Percentiles rank a stretch among this genome's conserved stretches.
Conservation (phyloP, 2,329 filamentous ascomycete species). For the Aspergillus amoenus region DNA sequence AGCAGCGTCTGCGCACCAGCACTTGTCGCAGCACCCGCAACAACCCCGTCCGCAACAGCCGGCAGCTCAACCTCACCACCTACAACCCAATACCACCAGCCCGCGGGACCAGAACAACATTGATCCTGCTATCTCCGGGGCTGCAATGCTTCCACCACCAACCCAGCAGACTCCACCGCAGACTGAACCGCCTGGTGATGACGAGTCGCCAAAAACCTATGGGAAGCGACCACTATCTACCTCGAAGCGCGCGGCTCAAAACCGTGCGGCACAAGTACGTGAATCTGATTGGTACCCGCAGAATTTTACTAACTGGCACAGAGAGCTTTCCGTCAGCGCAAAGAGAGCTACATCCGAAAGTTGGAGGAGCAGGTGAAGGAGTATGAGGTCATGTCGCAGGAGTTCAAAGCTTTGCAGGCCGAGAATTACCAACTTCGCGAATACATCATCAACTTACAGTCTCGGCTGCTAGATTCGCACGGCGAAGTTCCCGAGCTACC, state of each 20-base stretch:
- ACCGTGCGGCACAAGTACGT: slow-evolving; percentile 90
- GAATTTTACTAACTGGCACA: slow-evolving; percentile 41
- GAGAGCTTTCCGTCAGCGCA: slow-evolving; percentile 95
- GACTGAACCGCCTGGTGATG: slow-evolving; percentile 30
- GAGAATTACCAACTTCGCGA: slow-evolving; percentile 91
- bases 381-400: slow-evolving; percentile 70
- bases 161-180: slow-evolving; percentile 32
- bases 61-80: slow-evolving; percentile 41
- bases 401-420: slow-evolving; percentile 74
- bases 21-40: slow-evolving; percentile 48
- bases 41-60: slow-evolving; percentile 41
- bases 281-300: not conserved
- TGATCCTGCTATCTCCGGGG: slow-evolving; percentile 58
- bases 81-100: slow-evolving; percentile 41
- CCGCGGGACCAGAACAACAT: slow-evolving; percentile 55
- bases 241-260: slow-evolving; percentile 94
- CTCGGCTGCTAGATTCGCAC: slow-evolving; percentile 76
- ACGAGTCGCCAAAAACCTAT: slow-evolving; percentile 66
- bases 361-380: slow-evolving; percentile 91
- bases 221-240: slow-evolving; percentile 87
- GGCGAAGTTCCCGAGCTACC: slow-evolving; percentile 84
- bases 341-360: slow-evolving; percentile 97
- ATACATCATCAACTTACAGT: slow-evolving; percentile 89
- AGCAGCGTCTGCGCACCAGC: slow-evolving; percentile 46
- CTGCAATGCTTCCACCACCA: slow-evolving; percentile 47